Percentiles rank a stretch among this genome's conserved stretches.
Conservation (phyloP, 2,329 filamentous ascomycete species). For the Xylaria multiplex region DNA sequence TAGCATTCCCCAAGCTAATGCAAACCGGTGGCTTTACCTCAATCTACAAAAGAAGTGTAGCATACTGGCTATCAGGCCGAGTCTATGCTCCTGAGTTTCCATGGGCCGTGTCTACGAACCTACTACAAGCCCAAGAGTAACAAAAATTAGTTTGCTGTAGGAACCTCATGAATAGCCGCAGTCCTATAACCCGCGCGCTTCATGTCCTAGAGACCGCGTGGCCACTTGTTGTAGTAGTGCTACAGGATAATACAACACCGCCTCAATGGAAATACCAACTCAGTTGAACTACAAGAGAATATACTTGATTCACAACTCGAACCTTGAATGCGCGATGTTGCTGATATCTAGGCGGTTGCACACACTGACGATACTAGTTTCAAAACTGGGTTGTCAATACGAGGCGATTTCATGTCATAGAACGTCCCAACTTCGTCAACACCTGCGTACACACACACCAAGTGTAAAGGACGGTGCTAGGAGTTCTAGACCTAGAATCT, state of each 20-base stretch:
- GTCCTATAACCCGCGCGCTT: not conserved
- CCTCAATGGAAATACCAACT: not conserved
- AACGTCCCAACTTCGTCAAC: not conserved
- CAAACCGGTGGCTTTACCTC: too few relatives aligned
- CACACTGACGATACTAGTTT: too few relatives aligned
- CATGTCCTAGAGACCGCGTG: conserved; percentile 5
- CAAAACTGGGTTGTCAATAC: not conserved
- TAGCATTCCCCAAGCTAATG: too few relatives aligned
- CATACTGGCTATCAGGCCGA: too few relatives aligned
- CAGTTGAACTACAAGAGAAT: not conserved
- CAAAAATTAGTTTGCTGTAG: not conserved
- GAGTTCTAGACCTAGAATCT: too few relatives aligned
- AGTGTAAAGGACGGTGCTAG: too few relatives aligned
- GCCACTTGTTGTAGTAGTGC: not conserved
- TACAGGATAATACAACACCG: not conserved
- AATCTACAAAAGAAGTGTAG: too few relatives aligned
- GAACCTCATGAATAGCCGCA: not conserved
- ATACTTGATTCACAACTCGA: not conserved
- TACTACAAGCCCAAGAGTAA: not conserved
- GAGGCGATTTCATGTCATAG: not conserved
- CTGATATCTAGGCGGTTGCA: too few relatives aligned
- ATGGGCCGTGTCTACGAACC: too few relatives aligned
- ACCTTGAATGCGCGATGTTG: too few relatives aligned
- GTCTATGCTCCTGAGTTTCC: too few relatives aligned
- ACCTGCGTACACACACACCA: too few relatives aligned